Evolutionary conservation across 2,329 filamentous ascomycete genomes (phyloP).

Genomic region (Colletotrichum siamense): DNA sequence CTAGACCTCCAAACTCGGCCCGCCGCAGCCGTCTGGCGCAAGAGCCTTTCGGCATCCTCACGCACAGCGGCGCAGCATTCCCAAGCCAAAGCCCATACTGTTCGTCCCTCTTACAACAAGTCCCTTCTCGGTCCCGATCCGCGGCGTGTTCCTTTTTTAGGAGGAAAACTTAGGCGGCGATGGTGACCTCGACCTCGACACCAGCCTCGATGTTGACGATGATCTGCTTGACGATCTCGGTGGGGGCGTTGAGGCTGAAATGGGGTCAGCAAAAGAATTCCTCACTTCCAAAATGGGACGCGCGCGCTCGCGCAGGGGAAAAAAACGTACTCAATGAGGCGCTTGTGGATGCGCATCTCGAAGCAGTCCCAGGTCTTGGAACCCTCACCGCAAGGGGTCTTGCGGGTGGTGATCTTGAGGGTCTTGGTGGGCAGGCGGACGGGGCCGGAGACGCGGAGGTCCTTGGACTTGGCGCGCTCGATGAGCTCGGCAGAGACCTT

Average conservation of each 20-base stretch:
- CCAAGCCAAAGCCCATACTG: conserved; percentile 12
- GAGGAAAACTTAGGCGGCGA: conserved; percentile 71
- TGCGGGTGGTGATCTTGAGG: conserved; percentile 95
- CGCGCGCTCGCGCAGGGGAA: neutral
- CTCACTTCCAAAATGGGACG: rapidly evolving
- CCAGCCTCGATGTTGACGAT: conserved; percentile 95
- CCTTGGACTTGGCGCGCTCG: conserved; percentile 98
- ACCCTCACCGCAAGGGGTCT: conserved; percentile 98
- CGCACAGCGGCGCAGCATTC: neutral
- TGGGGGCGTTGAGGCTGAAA: conserved; percentile 85
- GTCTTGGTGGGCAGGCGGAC: conserved; percentile 98
- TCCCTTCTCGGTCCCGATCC: neutral
- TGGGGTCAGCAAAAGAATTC: neutral
- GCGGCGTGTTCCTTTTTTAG: conserved; percentile 38
- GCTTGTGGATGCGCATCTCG: conserved; percentile 99
- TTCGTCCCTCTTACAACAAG: conserved; percentile 4
- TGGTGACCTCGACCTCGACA: conserved; percentile 93
- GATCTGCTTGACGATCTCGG: conserved; percentile 96
- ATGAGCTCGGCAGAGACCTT: conserved; percentile 98
- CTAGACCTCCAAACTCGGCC: conserved; percentile 20
- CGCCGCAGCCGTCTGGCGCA: neutral
- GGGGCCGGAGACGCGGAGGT: conserved; percentile 88
- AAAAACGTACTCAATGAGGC: conserved; percentile 82
- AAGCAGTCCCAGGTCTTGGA: conserved; percentile 99
- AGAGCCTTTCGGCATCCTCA: neutral